Conservation (phyloP, 2,329 filamentous ascomycete species). For the Acephala macrosclerotiorum region DNA sequence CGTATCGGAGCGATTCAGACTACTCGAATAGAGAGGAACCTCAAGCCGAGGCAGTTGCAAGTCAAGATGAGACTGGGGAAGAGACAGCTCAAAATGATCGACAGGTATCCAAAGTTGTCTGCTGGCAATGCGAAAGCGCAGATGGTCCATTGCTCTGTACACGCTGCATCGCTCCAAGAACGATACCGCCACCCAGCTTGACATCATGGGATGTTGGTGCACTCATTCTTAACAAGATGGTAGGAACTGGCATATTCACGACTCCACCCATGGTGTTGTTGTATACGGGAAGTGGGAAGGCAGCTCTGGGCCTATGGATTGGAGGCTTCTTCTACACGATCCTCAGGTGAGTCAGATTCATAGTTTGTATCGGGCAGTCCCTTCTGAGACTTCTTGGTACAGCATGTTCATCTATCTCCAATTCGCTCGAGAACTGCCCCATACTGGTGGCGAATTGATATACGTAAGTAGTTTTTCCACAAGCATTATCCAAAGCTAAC, state of each 20-base stretch:
- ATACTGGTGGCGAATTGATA: neutral
- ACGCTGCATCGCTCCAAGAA: too few species aligned
- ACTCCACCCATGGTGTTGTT: neutral
- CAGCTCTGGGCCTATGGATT: neutral
- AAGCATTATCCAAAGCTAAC: neutral
- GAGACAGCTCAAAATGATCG: too few species aligned
- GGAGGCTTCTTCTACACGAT: conserved; percentile 2
- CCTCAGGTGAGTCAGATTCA: neutral
- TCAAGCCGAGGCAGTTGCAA: too few species aligned
- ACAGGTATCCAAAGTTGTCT: too few species aligned
- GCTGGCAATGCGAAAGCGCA: too few species aligned
- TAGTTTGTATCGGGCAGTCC: too few species aligned
- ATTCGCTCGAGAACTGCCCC: neutral
- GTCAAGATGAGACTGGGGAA: too few species aligned
- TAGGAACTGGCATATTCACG: conserved; percentile 1
- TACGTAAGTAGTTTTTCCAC: neutral
- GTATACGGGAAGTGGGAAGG: neutral
- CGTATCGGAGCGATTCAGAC: too few species aligned
- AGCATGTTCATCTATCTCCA: conserved; percentile 1
- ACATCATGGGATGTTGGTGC: neutral
- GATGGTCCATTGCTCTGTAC: too few species aligned
- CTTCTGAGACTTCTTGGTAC: neutral
- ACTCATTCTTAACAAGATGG: conserved; percentile 3
- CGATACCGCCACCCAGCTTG: neutral
- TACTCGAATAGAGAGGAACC: too few species aligned